Evolutionary conservation across 768 basidiomycete genomes (phyloP).

Genomic region (Agaricus subrufescens): DNA sequence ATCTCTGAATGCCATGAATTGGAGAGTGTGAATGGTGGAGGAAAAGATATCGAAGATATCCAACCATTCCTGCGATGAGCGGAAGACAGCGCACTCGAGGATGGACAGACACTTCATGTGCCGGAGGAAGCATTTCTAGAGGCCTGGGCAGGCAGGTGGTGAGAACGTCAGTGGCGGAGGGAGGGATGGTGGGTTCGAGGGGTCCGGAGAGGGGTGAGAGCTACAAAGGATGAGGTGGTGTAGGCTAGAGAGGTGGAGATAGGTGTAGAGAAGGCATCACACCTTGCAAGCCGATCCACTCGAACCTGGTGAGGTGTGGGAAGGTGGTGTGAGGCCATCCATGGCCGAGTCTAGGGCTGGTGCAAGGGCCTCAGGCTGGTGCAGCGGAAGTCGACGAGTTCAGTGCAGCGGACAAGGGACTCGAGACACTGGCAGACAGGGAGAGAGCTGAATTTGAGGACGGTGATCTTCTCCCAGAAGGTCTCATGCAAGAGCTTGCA

Average conservation of each 20-base stretch:
- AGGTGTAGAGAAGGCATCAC: slow-evolving; percentile 2
- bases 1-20: neutral
- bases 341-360: neutral
- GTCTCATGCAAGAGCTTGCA: neutral
- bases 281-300: neutral
- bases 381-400: neutral
- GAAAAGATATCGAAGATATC: neutral
- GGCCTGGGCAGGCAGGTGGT: neutral
- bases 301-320: slow-evolving; percentile 2
- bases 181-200: neutral
- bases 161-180: neutral
- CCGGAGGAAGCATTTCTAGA: neutral
- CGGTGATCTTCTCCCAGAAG: slow-evolving; percentile 3
- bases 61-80: neutral
- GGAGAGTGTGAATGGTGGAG: neutral
- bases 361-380: neutral
- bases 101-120: neutral
- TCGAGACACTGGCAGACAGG: neutral
- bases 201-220: neutral
- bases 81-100: neutral
- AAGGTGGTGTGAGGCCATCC: neutral
- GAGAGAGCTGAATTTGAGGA: neutral
- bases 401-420: neutral
- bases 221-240: neutral
- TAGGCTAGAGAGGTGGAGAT: neutral